Base-by-base conservation (phyloP, 1,139 yeast genomes). In the Diutina neorugosa region DNA sequence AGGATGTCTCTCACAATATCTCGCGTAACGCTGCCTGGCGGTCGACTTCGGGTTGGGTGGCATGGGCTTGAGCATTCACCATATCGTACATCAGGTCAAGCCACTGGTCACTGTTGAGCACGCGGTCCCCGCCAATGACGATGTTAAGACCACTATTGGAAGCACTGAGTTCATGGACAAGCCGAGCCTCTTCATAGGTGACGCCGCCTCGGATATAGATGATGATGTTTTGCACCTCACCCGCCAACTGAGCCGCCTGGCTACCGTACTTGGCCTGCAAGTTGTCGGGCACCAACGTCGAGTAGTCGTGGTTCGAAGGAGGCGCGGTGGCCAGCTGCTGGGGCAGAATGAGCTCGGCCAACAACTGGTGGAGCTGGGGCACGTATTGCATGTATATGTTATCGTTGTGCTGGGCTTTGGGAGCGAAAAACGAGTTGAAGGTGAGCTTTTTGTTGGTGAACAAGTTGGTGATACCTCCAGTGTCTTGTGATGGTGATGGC, bases 161-260 rank as follows among this genome's bases (percentile, higher is more conserved):
- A 20, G 67, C 67, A 62, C 85, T 84, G 58, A 90, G 73, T 58
- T 89, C 89, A 55, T 87, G 81, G 4, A 90, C 82, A 50, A 90
- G 69, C 54, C 96, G 77, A 0, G 95, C 87, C 65, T 93, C 99
- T 65, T 91, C 98, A 63, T 82, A 90, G 0, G 98, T 93, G 2
- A 80, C 85, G 4, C 98, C 98, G 11, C 98, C 98, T 53, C 89
- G 81, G 55, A 91, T 73, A 64, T 86, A 93, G 1, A 93, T 77
- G 14, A 93, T 76, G 8, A 93, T 74, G 16, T 46, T 46, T 16
- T 46, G 50, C 20, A 46, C 50, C 61, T 90, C 96, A 63, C 86
- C 94, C 1, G 87, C 77, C 52, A 74, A 65, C 55, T 70, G 61
- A 49, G 37, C 58, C 44, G 58, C 57, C 7, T 54, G 48, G 9